Percentiles rank a stretch among this genome's conserved stretches.
Conservation (phyloP, 352 stramenopile species). For the Globisporangium rhizosaccharum region DNA sequence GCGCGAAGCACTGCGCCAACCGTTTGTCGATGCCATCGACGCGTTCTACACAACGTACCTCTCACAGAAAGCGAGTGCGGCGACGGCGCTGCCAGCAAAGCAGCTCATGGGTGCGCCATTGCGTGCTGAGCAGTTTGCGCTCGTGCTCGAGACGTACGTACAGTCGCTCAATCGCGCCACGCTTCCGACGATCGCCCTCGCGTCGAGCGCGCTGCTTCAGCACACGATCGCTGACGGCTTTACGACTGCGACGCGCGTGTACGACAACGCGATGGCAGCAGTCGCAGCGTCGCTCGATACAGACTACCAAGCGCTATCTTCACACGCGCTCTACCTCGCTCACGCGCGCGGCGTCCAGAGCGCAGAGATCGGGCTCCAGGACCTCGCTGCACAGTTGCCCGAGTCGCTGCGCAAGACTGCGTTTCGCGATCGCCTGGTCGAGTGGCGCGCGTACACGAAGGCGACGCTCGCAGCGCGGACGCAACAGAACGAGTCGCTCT, state of each 20-base stretch:
- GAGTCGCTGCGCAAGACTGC: conserved; percentile 25
- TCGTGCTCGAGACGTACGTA: conserved; percentile 41
- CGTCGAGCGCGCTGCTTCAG: conserved; percentile 37
- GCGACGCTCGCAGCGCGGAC: conserved; percentile 6
- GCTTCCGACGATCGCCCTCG: conserved; percentile 41
- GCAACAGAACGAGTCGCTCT: conserved; percentile 15
- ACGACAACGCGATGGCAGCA: conserved; percentile 12
- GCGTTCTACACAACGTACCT: conserved; percentile 40
- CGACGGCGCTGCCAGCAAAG: conserved; percentile 33
- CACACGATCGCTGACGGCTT: conserved; percentile 29
- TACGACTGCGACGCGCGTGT: conserved; percentile 18
- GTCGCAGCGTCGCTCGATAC: conserved; percentile 1
- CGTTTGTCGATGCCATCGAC: conserved; percentile 56
- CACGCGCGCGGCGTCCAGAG: conserved; percentile 27
- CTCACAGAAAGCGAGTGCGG: conserved; percentile 18
- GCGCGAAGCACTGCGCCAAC: conserved; percentile 31
- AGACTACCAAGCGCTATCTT: neutral
- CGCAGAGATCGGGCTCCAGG: conserved; percentile 20
- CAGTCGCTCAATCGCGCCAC: conserved; percentile 29
- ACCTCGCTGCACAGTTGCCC: conserved; percentile 17
- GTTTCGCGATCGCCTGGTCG: conserved; percentile 22
- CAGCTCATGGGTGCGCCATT: conserved; percentile 34
- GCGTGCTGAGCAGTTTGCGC: conserved; percentile 28
- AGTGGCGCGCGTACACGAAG: conserved; percentile 18
- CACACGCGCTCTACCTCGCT: conserved; percentile 19